These are phyloP conservation scores for Mallotus japonicus DNA, from an alignment of 441 rosid species.

Conservation along the genomic window DNA sequence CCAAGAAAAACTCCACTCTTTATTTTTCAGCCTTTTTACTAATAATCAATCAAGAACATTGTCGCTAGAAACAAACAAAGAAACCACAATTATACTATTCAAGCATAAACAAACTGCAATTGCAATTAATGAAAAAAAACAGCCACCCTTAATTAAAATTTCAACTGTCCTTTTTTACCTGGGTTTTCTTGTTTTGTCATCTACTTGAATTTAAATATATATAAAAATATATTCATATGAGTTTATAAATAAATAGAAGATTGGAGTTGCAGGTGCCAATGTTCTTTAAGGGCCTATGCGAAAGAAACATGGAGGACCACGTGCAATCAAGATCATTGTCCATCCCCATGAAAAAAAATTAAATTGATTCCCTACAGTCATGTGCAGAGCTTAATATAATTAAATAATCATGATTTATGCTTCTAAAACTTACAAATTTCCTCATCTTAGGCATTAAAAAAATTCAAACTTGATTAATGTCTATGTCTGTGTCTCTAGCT, in stretches of 20 bases:
- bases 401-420: no score
- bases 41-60: not conserved
- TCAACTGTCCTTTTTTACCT: slow-evolving; percentile 15
- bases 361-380: slow-evolving; percentile 4
- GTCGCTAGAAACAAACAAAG: not conserved
- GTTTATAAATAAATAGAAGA: slow-evolving; percentile 24
- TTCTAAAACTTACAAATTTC: no score
- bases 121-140: slow-evolving; percentile 19
- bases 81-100: not conserved
- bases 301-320: slow-evolving; percentile 48
- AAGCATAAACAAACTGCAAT: slow-evolving; percentile 1
- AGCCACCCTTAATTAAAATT: slow-evolving; percentile 2
- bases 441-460: no score
- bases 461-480: no score
- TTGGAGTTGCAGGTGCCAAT: slow-evolving; percentile 37
- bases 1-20: no score
- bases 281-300: slow-evolving; percentile 31
- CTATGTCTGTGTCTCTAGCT: slow-evolving; percentile 34
- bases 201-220: slow-evolving; percentile 4
- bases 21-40: no score
- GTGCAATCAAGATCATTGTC: slow-evolving; percentile 53
- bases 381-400: not conserved
- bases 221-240: slow-evolving; percentile 17
- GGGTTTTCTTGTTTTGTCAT: slow-evolving; percentile 19
- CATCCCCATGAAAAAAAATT: slow-evolving; percentile 39